Evolutionary conservation across 1,284 basidiomycete species (phyloP).

Genomic region (Puccinia hordei): DNA sequence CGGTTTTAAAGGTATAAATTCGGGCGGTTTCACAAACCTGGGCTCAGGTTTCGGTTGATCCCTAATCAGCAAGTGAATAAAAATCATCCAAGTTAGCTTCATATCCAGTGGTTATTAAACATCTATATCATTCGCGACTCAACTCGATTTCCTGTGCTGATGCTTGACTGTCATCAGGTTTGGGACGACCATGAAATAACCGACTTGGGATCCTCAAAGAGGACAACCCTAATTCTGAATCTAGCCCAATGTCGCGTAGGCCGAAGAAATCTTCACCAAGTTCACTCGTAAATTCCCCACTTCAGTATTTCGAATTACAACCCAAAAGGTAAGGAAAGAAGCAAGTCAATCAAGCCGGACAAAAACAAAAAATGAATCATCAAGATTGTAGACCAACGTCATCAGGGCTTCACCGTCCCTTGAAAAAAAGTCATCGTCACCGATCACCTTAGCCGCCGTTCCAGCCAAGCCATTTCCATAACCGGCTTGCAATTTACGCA

Average conservation of each 20-base stretch:
- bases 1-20: constrained; percentile 36
- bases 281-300: constrained; percentile 81
- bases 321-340: constrained; percentile 25
- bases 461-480: constrained; percentile 37
- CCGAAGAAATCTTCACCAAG: constrained; percentile 94
- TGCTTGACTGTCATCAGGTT: constrained; percentile 10
- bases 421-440: constrained; percentile 46
- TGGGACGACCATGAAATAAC: constrained; percentile 67
- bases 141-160: constrained; percentile 25
- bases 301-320: constrained; percentile 56
- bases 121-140: neutral
- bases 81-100: neutral
- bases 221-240: constrained; percentile 80
- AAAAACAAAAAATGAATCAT: neutral
- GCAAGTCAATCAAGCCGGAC: neutral
- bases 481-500: constrained; percentile 41
- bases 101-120: neutral
- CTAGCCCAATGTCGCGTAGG: constrained; percentile 82
- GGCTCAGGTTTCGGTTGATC: constrained; percentile 30
- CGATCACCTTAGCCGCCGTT: constrained; percentile 31
- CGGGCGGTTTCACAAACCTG: constrained; percentile 30
- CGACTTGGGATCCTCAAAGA: constrained; percentile 73
- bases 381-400: constrained; percentile 24
- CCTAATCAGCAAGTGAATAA: neutral
- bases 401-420: constrained; percentile 44